phyloP scores from a whole-genome alignment of 306 rosid genomes.

The Adenanthera pavonina region DNA sequence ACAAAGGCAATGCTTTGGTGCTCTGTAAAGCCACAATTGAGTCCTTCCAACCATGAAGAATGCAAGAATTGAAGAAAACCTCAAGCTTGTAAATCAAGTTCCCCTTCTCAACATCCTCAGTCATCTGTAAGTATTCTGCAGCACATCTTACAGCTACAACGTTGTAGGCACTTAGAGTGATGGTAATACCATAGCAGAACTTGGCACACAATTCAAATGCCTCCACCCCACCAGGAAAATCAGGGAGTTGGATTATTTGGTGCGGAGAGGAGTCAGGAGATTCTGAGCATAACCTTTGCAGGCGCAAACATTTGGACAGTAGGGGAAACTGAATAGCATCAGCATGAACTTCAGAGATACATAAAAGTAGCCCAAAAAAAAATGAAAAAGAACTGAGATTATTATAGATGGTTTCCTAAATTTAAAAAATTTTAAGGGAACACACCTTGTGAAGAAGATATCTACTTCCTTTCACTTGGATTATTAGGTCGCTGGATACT shows the following conservation, averaged over 20 bases:
- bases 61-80: slow-evolving; percentile 86
- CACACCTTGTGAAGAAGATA: slow-evolving; percentile 95
- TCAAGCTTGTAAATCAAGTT: slow-evolving; percentile 84
- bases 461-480: slow-evolving; percentile 89
- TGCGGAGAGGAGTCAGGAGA: slow-evolving; percentile 70
- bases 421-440: not conserved
- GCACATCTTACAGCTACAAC: slow-evolving; percentile 84
- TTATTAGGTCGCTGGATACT: slow-evolving; percentile 90
- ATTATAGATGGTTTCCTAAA: not conserved
- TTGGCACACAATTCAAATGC: slow-evolving; percentile 94
- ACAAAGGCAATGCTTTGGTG: slow-evolving; percentile 71
- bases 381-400: not conserved
- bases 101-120: slow-evolving; percentile 95
- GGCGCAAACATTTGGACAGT: slow-evolving; percentile 81
- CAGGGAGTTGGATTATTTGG: slow-evolving; percentile 82
- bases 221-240: slow-evolving; percentile 86
- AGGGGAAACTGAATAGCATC: slow-evolving; percentile 83
- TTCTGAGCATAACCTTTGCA: slow-evolving; percentile 83
- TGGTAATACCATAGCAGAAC: slow-evolving; percentile 91
- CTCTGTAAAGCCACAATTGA: slow-evolving; percentile 81
- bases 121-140: slow-evolving; percentile 91
- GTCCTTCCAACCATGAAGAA: slow-evolving; percentile 96
- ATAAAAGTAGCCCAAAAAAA: not conserved
- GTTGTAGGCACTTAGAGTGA: slow-evolving; percentile 94
- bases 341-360: slow-evolving; percentile 41